These are phyloP conservation scores for Cenococcum geophilum DNA, from an alignment of 495 filamentous ascomycete species.

Conservation along the genomic window DNA sequence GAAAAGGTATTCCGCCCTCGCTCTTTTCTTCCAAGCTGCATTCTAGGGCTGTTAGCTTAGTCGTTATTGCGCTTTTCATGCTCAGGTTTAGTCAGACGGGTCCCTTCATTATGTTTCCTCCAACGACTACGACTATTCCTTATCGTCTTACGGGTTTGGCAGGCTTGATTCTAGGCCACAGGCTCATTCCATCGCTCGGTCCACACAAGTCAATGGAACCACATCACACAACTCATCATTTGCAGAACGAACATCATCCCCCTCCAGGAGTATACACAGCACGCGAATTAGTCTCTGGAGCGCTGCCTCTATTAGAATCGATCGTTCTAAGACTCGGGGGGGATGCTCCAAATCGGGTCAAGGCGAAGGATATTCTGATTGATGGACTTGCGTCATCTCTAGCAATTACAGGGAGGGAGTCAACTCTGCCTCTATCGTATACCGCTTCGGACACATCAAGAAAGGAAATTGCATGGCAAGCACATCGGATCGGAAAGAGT, in stretches of 20 bases:
- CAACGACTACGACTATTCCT: not conserved
- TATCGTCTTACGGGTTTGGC: not conserved
- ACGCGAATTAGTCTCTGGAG: slow-evolving; percentile 31
- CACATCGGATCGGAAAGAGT: slow-evolving; percentile 30
- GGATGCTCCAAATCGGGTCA: slow-evolving; percentile 19
- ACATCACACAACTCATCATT: slow-evolving; percentile 4
- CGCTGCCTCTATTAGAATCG: slow-evolving; percentile 34
- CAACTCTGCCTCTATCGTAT: slow-evolving; percentile 27
- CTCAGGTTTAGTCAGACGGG: not conserved
- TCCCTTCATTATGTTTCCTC: not conserved
- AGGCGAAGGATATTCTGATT: slow-evolving; percentile 29
- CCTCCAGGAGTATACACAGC: slow-evolving; percentile 35
- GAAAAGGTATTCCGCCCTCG: not conserved
- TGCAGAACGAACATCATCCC: not conserved
- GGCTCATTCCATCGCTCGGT: not conserved
- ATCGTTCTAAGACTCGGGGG: slow-evolving; percentile 30
- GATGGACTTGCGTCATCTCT: slow-evolving; percentile 35
- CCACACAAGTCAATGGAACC: not conserved
- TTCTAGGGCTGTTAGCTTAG: not conserved
- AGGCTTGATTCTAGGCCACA: not conserved
- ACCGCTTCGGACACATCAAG: slow-evolving; percentile 27
- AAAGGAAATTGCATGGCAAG: slow-evolving; percentile 33
- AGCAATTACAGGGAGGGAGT: slow-evolving; percentile 32
- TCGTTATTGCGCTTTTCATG: not conserved
- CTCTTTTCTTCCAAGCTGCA: not conserved